Base-by-base conservation (phyloP, 805 yeast species). In the Candida oleophila region DNA sequence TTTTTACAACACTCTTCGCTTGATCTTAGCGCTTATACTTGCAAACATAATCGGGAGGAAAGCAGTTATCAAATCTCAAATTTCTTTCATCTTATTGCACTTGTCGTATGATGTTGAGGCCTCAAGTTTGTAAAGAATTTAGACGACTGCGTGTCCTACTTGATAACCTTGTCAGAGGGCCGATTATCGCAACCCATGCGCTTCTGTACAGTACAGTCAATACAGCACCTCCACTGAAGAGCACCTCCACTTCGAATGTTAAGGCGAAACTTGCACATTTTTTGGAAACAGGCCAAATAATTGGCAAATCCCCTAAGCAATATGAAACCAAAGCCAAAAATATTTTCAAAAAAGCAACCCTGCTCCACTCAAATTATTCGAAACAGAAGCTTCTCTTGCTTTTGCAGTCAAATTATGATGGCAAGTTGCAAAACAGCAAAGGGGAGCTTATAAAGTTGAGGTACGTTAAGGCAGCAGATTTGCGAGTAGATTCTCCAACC, bases 381-480 rank as follows among this genome's bases (percentile, higher is more conserved):
- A 39, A 48, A 38, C 46, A 47, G 38, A 56, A 63, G 44, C 65
- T 66, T 3, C 54, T 71, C 7, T 50, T 62, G 34, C 43, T 65
- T 7, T 52, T 71, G 33, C 55, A 57, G 44, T 51, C 63, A 22
- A 66, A 60, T 43, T 70, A 62, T 49, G 73, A 69, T 43, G 53
- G 50, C 36, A 45, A 47, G 5, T 53, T 72, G 15, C 60, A 59
- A 14, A 57, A 61, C 34, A 48, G 44, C 2, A 42, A 56, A 7
- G 73, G 73, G 7, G 49, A 57, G 14, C 41, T 39, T 2, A 52
- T 71, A 19, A 49, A 59, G 32, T 39, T 66, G n/a, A 55, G 58
- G 16, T 49, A 49, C 19, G 49, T 69, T 16, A 47, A 43, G 5
- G 53, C 66, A 2, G 46, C 45, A 9, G 68, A 65, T 42, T 52